Evolutionary conservation across 106 monocot genomes (phyloP).

Genomic region (Dendrobium catenatum): DNA sequence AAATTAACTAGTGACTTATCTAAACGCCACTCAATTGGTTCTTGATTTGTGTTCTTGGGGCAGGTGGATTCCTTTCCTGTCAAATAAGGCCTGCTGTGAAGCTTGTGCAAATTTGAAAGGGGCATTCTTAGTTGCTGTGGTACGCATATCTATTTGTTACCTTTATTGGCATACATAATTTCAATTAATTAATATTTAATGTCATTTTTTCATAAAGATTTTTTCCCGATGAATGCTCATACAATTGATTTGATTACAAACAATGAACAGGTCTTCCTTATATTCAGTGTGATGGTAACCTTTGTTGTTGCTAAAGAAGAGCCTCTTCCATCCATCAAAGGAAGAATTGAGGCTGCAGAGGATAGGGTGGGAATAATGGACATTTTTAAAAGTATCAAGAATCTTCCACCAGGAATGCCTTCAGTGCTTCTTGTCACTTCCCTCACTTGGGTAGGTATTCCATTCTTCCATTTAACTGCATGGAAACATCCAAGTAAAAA

Average conservation of each 20-base stretch:
- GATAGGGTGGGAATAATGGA: constrained; percentile 10
- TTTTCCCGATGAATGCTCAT: neutral
- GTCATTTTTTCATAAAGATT: neutral
- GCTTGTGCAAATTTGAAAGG: constrained; percentile 96
- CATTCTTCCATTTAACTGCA: neutral
- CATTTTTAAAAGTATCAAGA: constrained; percentile 41
- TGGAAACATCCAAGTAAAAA: neutral
- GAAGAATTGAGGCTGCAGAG: constrained; percentile 6
- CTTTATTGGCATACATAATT: neutral
- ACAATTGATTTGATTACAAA: neutral
- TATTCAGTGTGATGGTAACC: constrained; percentile 31
- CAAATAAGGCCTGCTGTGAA: constrained; percentile 84
- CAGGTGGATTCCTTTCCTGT: constrained; percentile 98
- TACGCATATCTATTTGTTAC: constrained; percentile 20
- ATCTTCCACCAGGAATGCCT: constrained; percentile 58
- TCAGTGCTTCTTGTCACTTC: constrained; percentile 51
- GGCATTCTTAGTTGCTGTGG: constrained; percentile 93
- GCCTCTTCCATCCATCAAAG: constrained; percentile 19
- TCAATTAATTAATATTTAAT: neutral
- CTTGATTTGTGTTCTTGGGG: neutral
- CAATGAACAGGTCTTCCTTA: constrained; percentile 39
- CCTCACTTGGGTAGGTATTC: constrained; percentile 50
- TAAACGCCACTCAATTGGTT: neutral
- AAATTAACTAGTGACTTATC: neutral
- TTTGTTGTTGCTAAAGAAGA: constrained; percentile 42